Evolutionary conservation across 1,284 basidiomycete species (phyloP).

Genomic region (Heterobasidion occidentale): DNA sequence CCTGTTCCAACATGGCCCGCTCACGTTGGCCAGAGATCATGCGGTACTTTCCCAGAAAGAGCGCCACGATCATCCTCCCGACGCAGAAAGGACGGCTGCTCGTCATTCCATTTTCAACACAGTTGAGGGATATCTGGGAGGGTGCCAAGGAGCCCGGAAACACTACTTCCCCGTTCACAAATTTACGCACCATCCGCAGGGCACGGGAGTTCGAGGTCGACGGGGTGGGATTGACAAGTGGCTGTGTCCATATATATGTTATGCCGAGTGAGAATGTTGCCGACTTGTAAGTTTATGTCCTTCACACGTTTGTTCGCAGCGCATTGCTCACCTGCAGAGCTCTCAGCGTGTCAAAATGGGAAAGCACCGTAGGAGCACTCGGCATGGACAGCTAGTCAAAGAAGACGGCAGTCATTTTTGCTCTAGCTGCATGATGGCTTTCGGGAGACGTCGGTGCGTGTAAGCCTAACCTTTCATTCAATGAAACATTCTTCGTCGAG

Average conservation of each 20-base stretch:
- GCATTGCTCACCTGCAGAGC: too few species aligned
- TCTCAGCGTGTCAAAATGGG: too few species aligned
- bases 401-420: too few species aligned
- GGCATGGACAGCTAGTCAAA: too few species aligned
- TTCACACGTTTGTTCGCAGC: too few species aligned
- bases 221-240: not conserved
- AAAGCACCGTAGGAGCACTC: too few species aligned
- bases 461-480: too few species aligned
- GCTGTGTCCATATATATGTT: not conserved
- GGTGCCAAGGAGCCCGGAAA: not conserved
- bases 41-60: not conserved
- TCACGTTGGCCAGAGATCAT: not conserved
- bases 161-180: not conserved
- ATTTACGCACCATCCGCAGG: not conserved
- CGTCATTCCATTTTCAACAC: not conserved
- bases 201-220: not conserved
- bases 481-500: too few species aligned
- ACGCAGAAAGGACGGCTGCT: constrained; percentile 1
- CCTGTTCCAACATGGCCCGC: not conserved
- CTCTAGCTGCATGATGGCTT: too few species aligned
- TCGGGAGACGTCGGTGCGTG: too few species aligned
- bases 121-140: not conserved
- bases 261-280: not conserved
- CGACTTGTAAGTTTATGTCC: too few species aligned
- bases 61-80: not conserved